phyloP scores from a whole-genome alignment of 805 yeast genomes.

The Zygoascus tannicola region DNA sequence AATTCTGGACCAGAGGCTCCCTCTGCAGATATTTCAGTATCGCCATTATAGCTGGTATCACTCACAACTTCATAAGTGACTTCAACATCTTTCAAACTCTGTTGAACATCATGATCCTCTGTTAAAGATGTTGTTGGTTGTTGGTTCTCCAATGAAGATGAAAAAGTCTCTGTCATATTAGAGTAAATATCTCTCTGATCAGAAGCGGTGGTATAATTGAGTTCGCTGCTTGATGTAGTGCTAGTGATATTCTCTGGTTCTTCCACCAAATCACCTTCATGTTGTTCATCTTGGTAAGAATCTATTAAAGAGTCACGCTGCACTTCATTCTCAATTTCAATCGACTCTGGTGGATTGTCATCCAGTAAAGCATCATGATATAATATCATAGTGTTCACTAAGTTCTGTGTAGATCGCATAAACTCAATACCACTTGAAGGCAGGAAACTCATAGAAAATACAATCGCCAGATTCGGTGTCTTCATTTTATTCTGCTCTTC shows the following conservation, averaged over 20 bases:
- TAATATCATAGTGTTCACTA: conserved; percentile 41
- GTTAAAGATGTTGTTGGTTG: too few species aligned
- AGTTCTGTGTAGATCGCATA: conserved; percentile 45
- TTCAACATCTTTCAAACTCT: too few species aligned
- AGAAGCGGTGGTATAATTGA: not conserved
- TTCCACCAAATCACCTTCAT: not conserved
- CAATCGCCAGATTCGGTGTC: conserved; percentile 82
- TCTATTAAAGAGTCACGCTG: too few species aligned
- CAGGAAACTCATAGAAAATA: conserved; percentile 60
- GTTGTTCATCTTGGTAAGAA: too few species aligned
- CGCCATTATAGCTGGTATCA: too few species aligned
- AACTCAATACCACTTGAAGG: conserved; percentile 25
- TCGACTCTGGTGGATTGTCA: conserved; percentile 6
- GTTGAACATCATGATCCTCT: too few species aligned
- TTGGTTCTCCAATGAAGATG: not conserved
- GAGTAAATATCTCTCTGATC: not conserved
- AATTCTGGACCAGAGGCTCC: too few species aligned
- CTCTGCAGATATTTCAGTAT: too few species aligned
- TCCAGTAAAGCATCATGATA: conserved; percentile 23
- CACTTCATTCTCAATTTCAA: conserved; percentile 1
- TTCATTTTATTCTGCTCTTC: conserved; percentile 75
- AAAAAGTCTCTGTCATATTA: not conserved
- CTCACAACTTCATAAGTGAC: too few species aligned
- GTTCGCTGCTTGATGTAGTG: not conserved
- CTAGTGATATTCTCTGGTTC: not conserved